Evolutionary conservation across 805 yeast species (phyloP).

Genomic region (Komagataella kurtzmanii): DNA sequence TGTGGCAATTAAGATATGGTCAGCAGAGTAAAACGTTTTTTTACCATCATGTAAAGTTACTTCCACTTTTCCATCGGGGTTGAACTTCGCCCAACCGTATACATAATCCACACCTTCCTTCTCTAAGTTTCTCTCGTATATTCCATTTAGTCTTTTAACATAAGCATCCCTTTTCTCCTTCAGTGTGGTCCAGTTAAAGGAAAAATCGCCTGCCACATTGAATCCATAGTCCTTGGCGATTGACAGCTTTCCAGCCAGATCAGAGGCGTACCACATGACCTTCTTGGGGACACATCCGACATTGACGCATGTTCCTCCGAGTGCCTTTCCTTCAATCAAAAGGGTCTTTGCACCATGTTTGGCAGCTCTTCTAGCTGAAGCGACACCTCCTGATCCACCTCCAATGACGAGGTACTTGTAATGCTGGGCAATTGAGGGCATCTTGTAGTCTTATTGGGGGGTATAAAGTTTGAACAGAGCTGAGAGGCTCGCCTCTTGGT

Average conservation of each 20-base stretch:
- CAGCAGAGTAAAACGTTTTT: slow-evolving; percentile 48
- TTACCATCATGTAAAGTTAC: slow-evolving; percentile 56
- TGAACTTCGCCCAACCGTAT: slow-evolving; percentile 78
- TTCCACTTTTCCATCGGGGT: slow-evolving; percentile 60
- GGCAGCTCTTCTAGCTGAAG: slow-evolving; percentile 96
- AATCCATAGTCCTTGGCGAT: slow-evolving; percentile 82
- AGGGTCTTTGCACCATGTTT: slow-evolving; percentile 82
- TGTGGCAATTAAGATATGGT: slow-evolving; percentile 76
- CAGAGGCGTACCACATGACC: slow-evolving; percentile 97
- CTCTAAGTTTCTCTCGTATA: slow-evolving; percentile 74
- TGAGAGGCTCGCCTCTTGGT: no score
- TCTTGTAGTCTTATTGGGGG: background rate
- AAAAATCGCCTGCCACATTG: slow-evolving; percentile 35
- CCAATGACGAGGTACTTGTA: slow-evolving; percentile 93
- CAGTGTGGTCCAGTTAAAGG: slow-evolving; percentile 73
- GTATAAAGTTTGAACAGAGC: no score
- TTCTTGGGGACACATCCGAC: slow-evolving; percentile 99
- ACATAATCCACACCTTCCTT: slow-evolving; percentile 84
- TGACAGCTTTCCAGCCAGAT: slow-evolving; percentile 60
- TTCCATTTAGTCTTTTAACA: slow-evolving; percentile 76
- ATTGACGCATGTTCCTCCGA: slow-evolving; percentile 98
- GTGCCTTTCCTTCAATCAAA: slow-evolving; percentile 62
- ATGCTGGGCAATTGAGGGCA: slow-evolving; percentile 21
- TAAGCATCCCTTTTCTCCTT: slow-evolving; percentile 90
- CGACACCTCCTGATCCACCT: slow-evolving; percentile 99